Percentiles rank a stretch among this genome's conserved stretches.
These are phyloP conservation scores for Torrubiellomyces zombiae DNA, from an alignment of 2,329 filamentous ascomycete genomes.

Conservation along the genomic window DNA sequence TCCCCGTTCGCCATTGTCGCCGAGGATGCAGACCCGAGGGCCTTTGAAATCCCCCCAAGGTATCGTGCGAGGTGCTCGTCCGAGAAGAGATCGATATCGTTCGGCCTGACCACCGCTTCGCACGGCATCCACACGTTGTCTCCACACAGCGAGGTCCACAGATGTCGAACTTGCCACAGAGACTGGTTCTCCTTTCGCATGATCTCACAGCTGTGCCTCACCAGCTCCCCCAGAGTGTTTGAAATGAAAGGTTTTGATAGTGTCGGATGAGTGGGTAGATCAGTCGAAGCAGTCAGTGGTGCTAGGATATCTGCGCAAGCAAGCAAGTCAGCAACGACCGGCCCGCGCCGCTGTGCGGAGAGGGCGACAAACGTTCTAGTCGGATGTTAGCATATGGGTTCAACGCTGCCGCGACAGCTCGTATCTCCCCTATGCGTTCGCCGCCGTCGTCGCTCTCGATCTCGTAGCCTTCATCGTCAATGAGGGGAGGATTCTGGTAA, in stretches of 20 bases:
- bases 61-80: conserved; percentile 26
- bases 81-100: conserved; percentile 38
- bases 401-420: conserved; percentile 46
- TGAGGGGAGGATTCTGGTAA: conserved; percentile 51
- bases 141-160: conserved; percentile 57
- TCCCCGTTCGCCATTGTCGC: conserved; percentile 10
- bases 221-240: conserved; percentile 54
- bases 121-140: conserved; percentile 55
- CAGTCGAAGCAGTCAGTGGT: conserved; percentile 57
- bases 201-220: conserved; percentile 50
- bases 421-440: conserved; percentile 42
- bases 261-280: conserved; percentile 57
- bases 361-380: conserved; percentile 44
- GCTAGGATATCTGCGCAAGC: conserved; percentile 58
- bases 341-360: background rate
- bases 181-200: conserved; percentile 60
- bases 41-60: conserved; percentile 14
- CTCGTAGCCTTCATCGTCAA: conserved; percentile 66
- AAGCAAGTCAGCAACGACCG: conserved; percentile 11
- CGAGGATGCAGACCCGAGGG: conserved; percentile 3
- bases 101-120: conserved; percentile 36
- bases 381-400: conserved; percentile 60
- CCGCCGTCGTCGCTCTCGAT: conserved; percentile 58
- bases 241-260: conserved; percentile 60
- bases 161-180: conserved; percentile 56